Percentiles rank a stretch among this genome's conserved stretches.
These are phyloP conservation scores for Torrubiella hemipterigena DNA, from an alignment of 2,329 filamentous ascomycete species.

Conservation along the genomic window DNA sequence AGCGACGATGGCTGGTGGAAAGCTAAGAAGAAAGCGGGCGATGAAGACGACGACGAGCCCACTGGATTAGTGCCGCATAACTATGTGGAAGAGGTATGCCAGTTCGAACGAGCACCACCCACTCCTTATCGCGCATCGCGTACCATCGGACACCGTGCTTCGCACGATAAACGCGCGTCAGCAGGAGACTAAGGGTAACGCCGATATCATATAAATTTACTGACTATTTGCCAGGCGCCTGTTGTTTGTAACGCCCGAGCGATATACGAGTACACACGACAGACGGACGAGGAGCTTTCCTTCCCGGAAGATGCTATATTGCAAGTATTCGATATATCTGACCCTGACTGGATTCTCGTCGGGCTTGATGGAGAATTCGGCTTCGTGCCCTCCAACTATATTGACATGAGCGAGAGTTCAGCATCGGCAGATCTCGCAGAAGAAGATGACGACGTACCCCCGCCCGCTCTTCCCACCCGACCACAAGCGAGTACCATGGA, in stretches of 20 bases:
- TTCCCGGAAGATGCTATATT: conserved; percentile 82
- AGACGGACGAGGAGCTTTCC: conserved; percentile 95
- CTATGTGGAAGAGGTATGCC: conserved; percentile 75
- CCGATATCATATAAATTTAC: no score
- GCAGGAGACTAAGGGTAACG: no score
- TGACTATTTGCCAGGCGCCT: conserved; percentile 37
- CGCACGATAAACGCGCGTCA: no score
- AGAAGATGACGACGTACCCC: conserved; percentile 16
- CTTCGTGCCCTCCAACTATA: conserved; percentile 94
- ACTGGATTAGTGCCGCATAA: conserved; percentile 86
- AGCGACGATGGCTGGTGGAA: conserved; percentile 83
- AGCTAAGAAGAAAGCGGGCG: conserved; percentile 78
- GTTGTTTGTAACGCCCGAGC: conserved; percentile 65
- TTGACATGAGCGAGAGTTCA: conserved; percentile 51
- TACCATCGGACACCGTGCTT: no score
- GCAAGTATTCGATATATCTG: conserved; percentile 76
- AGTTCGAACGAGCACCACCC: conserved; percentile 1
- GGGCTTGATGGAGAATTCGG: conserved; percentile 77
- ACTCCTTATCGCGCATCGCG: no score
- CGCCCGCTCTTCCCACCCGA: conserved; percentile 32
- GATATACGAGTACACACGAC: conserved; percentile 95
- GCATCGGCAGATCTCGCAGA: conserved; percentile 28
- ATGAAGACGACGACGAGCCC: conserved; percentile 81
- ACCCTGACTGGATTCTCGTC: conserved; percentile 94
- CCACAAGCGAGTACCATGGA: conserved; percentile 20